These are phyloP conservation scores for Comarum palustre DNA, from an alignment of 306 rosid species.

Conservation along the genomic window DNA sequence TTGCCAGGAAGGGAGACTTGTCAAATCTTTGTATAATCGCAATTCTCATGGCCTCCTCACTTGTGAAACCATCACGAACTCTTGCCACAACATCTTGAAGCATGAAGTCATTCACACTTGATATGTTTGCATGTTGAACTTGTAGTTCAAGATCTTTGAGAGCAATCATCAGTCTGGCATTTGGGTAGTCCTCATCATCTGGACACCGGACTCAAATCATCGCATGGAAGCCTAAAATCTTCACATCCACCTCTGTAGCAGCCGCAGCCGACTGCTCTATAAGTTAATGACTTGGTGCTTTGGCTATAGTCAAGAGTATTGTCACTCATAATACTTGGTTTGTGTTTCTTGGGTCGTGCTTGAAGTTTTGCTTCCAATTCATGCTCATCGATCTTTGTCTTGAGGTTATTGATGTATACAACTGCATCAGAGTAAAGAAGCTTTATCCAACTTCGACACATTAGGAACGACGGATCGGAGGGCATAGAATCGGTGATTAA, in stretches of 20 bases:
- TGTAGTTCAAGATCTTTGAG: conserved; percentile 46
- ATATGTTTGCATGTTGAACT: conserved; percentile 48
- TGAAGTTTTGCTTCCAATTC: conserved; percentile 29
- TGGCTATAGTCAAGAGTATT: neutral
- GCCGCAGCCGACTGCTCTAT: neutral
- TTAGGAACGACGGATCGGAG: conserved; percentile 65
- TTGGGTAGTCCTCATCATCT: conserved; percentile 45
- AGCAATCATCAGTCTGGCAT: conserved; percentile 52
- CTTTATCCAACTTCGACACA: conserved; percentile 74
- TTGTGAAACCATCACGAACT: conserved; percentile 36
- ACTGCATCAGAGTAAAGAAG: conserved; percentile 61
- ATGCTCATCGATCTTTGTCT: conserved; percentile 28
- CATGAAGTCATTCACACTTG: conserved; percentile 51
- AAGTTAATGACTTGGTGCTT: neutral
- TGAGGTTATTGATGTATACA: conserved; percentile 50
- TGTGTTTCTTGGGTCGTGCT: neutral
- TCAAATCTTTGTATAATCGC: conserved; percentile 34
- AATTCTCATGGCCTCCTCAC: conserved; percentile 35
- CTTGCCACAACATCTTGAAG: conserved; percentile 62
- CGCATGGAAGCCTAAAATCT: conserved; percentile 49
- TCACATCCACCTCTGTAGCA: conserved; percentile 42
- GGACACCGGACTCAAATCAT: conserved; percentile 51
- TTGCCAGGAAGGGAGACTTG: too few relatives aligned
- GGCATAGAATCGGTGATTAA: conserved; percentile 59
- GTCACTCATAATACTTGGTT: neutral